Evolutionary conservation across 768 basidiomycete species (phyloP).

Genomic region (Coprinopsis sp.): DNA sequence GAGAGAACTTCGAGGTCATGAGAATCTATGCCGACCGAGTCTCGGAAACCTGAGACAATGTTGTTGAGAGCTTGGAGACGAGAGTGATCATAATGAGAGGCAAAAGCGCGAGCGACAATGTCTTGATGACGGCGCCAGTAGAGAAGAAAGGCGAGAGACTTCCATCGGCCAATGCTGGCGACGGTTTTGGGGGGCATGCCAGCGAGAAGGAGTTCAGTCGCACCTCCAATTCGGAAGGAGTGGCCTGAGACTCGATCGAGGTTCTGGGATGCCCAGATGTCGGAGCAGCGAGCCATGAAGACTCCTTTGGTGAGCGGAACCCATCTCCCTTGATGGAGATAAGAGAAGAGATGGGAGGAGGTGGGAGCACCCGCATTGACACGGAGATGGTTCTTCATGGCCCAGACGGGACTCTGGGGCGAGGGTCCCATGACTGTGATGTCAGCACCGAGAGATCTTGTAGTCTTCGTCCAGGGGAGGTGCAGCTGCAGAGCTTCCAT

Average conservation of each 20-base stretch:
- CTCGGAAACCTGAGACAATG: too few relatives aligned
- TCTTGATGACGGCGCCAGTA: constrained; percentile 24
- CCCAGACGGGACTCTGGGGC: too few relatives aligned
- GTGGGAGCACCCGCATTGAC: constrained; percentile 14
- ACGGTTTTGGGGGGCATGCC: constrained; percentile 28
- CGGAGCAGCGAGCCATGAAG: constrained; percentile 10
- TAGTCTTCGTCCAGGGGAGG: constrained; percentile 35
- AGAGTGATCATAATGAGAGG: neutral
- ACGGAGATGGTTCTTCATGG: constrained; percentile 21
- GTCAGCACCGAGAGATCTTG: too few relatives aligned
- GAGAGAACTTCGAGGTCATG: too few relatives aligned
- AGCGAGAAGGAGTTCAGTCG: constrained; percentile 20
- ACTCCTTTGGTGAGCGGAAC: constrained; percentile 4
- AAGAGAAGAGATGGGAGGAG: constrained; percentile 16
- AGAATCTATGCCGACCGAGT: too few relatives aligned
- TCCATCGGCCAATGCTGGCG: constrained; percentile 29
- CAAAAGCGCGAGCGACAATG: neutral
- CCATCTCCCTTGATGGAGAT: neutral
- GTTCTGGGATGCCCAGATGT: too few relatives aligned
- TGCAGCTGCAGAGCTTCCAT: constrained; percentile 13
- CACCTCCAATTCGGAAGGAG: constrained; percentile 24
- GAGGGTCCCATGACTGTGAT: too few relatives aligned
- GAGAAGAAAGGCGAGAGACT: constrained; percentile 13
- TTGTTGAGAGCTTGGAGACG: too few relatives aligned
- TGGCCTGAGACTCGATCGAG: constrained; percentile 18